These are phyloP conservation scores for Monosporascus sp. DNA, from an alignment of 2,329 filamentous ascomycete genomes.

Conservation along the genomic window DNA sequence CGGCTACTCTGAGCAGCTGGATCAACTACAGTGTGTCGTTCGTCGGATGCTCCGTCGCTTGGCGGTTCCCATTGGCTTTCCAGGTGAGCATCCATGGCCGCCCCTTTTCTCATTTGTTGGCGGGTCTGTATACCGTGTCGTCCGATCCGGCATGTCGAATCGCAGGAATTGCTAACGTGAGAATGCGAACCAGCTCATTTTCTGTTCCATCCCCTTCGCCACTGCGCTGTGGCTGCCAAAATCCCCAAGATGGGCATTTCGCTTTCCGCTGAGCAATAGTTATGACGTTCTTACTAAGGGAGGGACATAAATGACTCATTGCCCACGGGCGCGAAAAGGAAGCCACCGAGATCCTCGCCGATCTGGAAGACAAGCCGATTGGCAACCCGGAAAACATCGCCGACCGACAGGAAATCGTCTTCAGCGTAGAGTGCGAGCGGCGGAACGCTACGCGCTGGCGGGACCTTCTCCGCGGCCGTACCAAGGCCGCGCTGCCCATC, in stretches of 20 bases:
- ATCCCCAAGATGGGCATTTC: constrained; percentile 16
- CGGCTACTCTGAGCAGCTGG: constrained; percentile 26
- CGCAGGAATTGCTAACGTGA: no score
- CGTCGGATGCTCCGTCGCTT: constrained; percentile 24
- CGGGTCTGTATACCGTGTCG: no score
- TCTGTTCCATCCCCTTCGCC: constrained; percentile 22
- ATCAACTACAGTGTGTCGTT: constrained; percentile 26
- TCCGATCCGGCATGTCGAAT: no score
- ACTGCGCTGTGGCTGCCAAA: constrained; percentile 23
- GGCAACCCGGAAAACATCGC: constrained; percentile 19
- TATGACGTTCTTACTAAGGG: not conserved
- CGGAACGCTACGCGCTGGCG: constrained; percentile 20
- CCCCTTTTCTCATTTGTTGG: constrained; percentile 19
- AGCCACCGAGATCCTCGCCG: constrained; percentile 20
- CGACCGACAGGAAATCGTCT: constrained; percentile 20
- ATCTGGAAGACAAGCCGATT: constrained; percentile 18
- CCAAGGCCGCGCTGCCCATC: constrained; percentile 30
- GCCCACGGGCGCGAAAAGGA: constrained; percentile 23
- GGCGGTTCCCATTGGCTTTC: constrained; percentile 36
- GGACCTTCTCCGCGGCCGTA: constrained; percentile 17
- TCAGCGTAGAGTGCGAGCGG: constrained; percentile 22
- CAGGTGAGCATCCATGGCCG: constrained; percentile 29
- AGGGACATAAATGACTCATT: constrained; percentile 17
- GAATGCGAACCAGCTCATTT: constrained; percentile 19
- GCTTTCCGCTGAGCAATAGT: not conserved